Evolutionary conservation across 495 filamentous ascomycete genomes (phyloP).

Genomic region (Cercophora samala): DNA sequence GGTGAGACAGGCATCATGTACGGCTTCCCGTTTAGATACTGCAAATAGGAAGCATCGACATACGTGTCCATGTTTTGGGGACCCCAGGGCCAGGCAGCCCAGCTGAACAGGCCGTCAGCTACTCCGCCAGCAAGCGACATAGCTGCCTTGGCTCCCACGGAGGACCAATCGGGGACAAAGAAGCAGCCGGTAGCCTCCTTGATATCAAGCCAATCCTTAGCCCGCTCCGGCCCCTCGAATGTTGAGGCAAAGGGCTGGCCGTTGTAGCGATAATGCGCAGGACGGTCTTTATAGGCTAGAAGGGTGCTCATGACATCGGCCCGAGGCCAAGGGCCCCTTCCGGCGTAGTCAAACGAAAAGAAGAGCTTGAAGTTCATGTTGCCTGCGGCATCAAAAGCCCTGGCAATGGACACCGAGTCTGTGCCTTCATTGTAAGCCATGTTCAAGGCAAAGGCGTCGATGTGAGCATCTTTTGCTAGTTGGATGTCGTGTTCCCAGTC

Average conservation of each 20-base stretch:
- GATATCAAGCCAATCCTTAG: conserved; percentile 30
- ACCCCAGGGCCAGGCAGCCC: conserved; percentile 41
- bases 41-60: conserved; percentile 24
- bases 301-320: conserved; percentile 29
- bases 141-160: conserved; percentile 20
- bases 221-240: conserved; percentile 29
- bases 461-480: conserved; percentile 30
- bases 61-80: conserved; percentile 50
- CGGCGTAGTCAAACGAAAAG: conserved; percentile 43
- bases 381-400: conserved; percentile 35
- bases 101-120: conserved; percentile 39
- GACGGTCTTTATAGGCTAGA: conserved; percentile 24
- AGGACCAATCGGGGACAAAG: conserved; percentile 33
- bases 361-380: conserved; percentile 37
- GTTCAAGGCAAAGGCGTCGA: conserved; percentile 41
- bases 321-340: conserved; percentile 26
- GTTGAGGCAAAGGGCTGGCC: conserved; percentile 32
- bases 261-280: conserved; percentile 31
- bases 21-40: conserved; percentile 32
- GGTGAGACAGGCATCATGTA: conserved; percentile 57
- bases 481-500: conserved; percentile 37
- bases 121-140: conserved; percentile 16
- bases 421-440: conserved; percentile 32
- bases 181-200: conserved; percentile 30
- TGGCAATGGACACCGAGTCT: conserved; percentile 23